These are phyloP conservation scores for Leccinum boreale DNA, from an alignment of 768 basidiomycete species.

Conservation along the genomic window DNA sequence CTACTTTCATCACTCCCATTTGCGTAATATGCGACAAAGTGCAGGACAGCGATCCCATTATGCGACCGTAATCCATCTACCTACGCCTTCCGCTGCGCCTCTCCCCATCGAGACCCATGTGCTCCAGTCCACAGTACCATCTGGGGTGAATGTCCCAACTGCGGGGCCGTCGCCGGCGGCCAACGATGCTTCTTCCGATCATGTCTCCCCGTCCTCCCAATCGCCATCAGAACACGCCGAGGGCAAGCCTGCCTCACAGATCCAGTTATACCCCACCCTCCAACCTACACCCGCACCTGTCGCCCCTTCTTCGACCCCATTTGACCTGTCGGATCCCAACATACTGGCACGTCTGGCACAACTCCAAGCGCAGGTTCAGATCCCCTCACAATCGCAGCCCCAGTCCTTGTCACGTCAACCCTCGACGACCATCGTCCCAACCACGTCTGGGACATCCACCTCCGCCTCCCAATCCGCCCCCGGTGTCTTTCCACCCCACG, in stretches of 20 bases:
- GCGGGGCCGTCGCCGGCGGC: slow-evolving; percentile 7
- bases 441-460: background rate
- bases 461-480: slow-evolving; percentile 1
- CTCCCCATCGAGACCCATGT: slow-evolving; percentile 6
- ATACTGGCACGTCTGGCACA: slow-evolving; percentile 25
- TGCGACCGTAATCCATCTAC: background rate
- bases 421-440: background rate
- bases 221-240: slow-evolving; percentile 10
- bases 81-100: background rate
- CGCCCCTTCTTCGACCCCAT: background rate
- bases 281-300: slow-evolving; percentile 1
- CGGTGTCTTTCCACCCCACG: background rate
- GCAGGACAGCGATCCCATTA: slow-evolving; percentile 18
- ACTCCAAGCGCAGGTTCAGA: slow-evolving; percentile 20
- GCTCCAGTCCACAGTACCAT: slow-evolving; percentile 13
- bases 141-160: slow-evolving; percentile 12
- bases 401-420: slow-evolving; percentile 1
- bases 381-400: background rate
- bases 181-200: background rate
- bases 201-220: slow-evolving; percentile 4
- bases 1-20: slow-evolving; percentile 72
- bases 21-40: slow-evolving; percentile 30
- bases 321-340: slow-evolving; percentile 25
- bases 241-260: background rate
- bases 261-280: background rate